Evolutionary conservation across 2,329 filamentous ascomycete genomes (phyloP), one percentile per base, ranked within the genome.

Genomic region (Ophiostoma montium): DNA sequence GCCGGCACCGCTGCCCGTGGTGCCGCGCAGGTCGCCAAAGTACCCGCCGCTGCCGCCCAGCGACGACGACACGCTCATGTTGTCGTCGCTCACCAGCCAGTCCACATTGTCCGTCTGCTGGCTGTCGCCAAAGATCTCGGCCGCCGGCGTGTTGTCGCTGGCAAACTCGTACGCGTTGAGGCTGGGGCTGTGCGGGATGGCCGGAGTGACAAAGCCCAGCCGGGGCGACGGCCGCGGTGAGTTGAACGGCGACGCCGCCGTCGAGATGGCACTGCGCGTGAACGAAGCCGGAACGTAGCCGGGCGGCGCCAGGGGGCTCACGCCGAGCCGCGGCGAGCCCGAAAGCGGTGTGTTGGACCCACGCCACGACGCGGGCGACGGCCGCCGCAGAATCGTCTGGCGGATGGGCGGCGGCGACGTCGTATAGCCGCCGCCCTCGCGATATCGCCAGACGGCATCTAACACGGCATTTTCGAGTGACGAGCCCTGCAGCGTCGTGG

Each of bases 361-460:
- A 74, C 90, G 87, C 90, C 92, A 96, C 43, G 90, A 88, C 45
- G 92, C 89, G 45, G 92, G 92, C 36, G 92, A 96, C 10, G 86
- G 82, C 52, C 89, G 82, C 57, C 92, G 86, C 59, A 96, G 82
- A 59, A 94, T 83, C 46, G 86, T 90, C 65, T 94, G 86, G 57
- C 90, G 84, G 62, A 88, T 82, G 15, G 88, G 84, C 51, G 88
- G 86, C 57, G 89, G 87, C 36, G 87, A 90, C 52, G 81, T 75
- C 38, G 78, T 71, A 47, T 65, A 71, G 21, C 76, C 78, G 55
- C 80, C 77, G 55, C 75, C 68, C 64, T 81, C 79, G 63, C 85
- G 78, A 67, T 82, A 84, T 61, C 86, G 78, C 90, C 90, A 96
- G 56, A 96, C 72, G 42, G 87, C 84, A 63, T 95, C 88, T 53